Conservation (phyloP, 2,329 filamentous ascomycete genomes). For the Phialophora macrospora region DNA sequence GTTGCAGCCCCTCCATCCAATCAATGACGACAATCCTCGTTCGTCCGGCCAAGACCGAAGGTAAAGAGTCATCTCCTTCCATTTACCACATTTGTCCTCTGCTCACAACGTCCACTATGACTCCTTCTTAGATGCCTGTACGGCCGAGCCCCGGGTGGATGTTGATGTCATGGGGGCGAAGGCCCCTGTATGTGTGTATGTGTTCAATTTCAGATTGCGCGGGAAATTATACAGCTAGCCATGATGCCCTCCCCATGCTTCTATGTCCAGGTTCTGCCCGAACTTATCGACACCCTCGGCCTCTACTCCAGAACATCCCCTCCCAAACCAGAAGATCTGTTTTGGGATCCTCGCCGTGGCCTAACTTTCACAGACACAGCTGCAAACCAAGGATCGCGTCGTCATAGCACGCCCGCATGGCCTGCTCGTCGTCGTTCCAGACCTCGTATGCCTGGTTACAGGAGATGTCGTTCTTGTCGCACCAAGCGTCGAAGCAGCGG, state of each 20-base stretch:
- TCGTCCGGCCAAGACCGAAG: not conserved
- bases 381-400: constrained; percentile 18
- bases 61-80: constrained; percentile 20
- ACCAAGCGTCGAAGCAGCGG: constrained; percentile 19
- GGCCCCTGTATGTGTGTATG: not conserved
- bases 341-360: not conserved
- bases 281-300: not conserved
- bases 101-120: not conserved
- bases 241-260: constrained; percentile 1
- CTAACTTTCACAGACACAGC: constrained; percentile 18
- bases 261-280: not conserved
- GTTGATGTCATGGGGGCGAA: not conserved
- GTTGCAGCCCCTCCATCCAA: not conserved
- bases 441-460: constrained; percentile 27
- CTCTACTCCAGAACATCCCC: not conserved
- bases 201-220: not conserved
- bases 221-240: not conserved
- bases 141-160: not conserved
- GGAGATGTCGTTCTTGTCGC: constrained; percentile 16
- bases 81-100: constrained; percentile 1
- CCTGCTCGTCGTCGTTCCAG: constrained; percentile 30
- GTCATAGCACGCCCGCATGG: constrained; percentile 30
- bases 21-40: not conserved
- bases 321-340: not conserved
- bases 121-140: not conserved